Evolutionary conservation across 352 stramenopile species (phyloP), one percentile per base, ranked within the genome.

Genomic region (Globisporangium cystogenes): DNA sequence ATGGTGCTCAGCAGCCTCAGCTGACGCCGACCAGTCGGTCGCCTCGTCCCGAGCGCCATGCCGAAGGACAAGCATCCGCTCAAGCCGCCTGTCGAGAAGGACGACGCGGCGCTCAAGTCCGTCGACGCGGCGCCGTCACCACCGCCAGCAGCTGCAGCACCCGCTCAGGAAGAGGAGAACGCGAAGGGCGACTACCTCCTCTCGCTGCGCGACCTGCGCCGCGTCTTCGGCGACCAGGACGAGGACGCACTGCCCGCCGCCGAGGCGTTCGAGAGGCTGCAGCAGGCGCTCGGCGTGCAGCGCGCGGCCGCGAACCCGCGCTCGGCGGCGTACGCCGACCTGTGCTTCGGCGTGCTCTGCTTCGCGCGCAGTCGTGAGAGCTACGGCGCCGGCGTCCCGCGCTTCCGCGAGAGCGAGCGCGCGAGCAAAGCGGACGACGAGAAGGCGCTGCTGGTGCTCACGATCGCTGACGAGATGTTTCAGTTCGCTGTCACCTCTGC

Each of bases 271-370:
- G 37, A 61, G 24, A 39, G 55, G 36, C 64, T 90, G 23, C 51
- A 72, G 20, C 23, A 46, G 7, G 65, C 75, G 16, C 74, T 90
- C 33, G 53, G 63, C 21, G 72, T 87, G 4, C 44, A 63, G 37
- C 72, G 83, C 58, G 86, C 81, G 50, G 52, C 36, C 26, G 56
- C 62, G 16, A 93, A 89, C 27, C 64, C 75, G 20, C 67, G 70
- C 10, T 74, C 72, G 23, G 65, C 62, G 8, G 69, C 68, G 43
- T 86, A 65, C 55, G 62, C 86, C 16, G 74, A 93, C 45, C 81
- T 82, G 40, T 84, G 71, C 61, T 88, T 90, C 50, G 65, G 70
- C 23, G 67, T 85, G 48, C 55, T 90, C 26, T 70, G 71, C 35
- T 93, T 93, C 59, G 76, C 66, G 51, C 60, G 59, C 36, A 50